Percentiles rank a stretch among this genome's conserved stretches.
Conservation (phyloP, 2,329 filamentous ascomycete genomes). For the Trichoderma koningiopsis region DNA sequence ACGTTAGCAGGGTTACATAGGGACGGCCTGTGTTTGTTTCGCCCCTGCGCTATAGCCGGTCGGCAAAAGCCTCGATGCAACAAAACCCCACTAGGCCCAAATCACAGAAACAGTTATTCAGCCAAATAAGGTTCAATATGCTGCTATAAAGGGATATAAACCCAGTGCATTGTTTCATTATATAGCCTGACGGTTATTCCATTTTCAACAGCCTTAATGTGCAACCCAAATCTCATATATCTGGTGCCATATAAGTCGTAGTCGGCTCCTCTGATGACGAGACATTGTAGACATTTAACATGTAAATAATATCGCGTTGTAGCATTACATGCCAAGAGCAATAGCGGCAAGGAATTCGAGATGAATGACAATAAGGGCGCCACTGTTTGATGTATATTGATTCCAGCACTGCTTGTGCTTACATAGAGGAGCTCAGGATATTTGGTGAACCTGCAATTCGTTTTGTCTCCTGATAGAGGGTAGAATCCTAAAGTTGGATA, state of each 20-base stretch:
- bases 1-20: not conserved
- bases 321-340: not conserved
- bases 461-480: not conserved
- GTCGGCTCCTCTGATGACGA: not conserved
- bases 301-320: not conserved
- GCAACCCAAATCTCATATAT: not conserved
- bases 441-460: not conserved
- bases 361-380: not conserved
- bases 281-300: not conserved
- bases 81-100: slow-evolving; percentile 1
- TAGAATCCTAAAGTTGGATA: not conserved
- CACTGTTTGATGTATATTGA: not conserved
- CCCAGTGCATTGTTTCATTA: not conserved
- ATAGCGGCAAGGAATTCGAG: not conserved
- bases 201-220: not conserved
- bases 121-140: slow-evolving; percentile 4
- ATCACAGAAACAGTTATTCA: not conserved
- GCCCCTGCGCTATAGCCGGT: slow-evolving; percentile 9
- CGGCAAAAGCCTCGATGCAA: slow-evolving; percentile 12
- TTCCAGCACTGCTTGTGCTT: not conserved
- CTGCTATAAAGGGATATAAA: not conserved
- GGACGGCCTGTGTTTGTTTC: not conserved
- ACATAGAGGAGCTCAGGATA: not conserved
- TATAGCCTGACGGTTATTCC: slow-evolving; percentile 12
- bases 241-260: not conserved